Percentiles rank a stretch among this genome's conserved stretches.
phyloP scores from a whole-genome alignment of 164 flowering plant genomes.

The Annona squamosa region DNA sequence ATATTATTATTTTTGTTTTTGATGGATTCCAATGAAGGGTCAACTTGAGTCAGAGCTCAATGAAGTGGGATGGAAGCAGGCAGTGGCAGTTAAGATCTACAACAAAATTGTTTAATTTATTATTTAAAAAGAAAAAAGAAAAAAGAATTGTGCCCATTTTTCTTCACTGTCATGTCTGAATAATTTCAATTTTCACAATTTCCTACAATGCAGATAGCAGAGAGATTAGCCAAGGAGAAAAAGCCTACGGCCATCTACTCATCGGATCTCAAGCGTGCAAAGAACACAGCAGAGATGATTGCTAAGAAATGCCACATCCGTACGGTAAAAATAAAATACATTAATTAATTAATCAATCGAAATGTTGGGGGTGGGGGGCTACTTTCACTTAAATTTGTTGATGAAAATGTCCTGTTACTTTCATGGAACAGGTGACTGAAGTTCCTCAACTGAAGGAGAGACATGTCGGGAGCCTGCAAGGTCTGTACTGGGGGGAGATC shows the following conservation, averaged over 20 bases:
- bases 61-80: slow-evolving; percentile 81
- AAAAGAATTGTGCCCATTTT: too few species aligned
- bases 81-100: slow-evolving; percentile 43
- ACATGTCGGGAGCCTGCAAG: slow-evolving; percentile 27
- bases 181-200: background rate
- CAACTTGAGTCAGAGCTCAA: slow-evolving; percentile 79
- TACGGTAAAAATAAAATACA: slow-evolving; percentile 36
- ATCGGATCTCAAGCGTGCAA: slow-evolving; percentile 77
- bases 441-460: slow-evolving; percentile 28
- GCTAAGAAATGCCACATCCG: slow-evolving; percentile 53
- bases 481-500: slow-evolving; percentile 22
- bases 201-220: slow-evolving; percentile 48
- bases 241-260: slow-evolving; percentile 61
- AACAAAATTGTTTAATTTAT: background rate
- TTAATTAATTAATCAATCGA: too few species aligned
- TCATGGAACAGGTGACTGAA: slow-evolving; percentile 15
- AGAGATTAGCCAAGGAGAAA: slow-evolving; percentile 50
- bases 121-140: too few species aligned
- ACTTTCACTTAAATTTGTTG: too few species aligned
- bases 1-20: background rate
- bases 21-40: slow-evolving; percentile 36
- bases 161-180: background rate
- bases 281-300: slow-evolving; percentile 69
- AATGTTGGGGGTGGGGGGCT: too few species aligned
- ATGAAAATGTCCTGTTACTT: background rate